Conservation (phyloP, 202 grass and related monocot genomes). For the Eragrostis tef region DNA sequence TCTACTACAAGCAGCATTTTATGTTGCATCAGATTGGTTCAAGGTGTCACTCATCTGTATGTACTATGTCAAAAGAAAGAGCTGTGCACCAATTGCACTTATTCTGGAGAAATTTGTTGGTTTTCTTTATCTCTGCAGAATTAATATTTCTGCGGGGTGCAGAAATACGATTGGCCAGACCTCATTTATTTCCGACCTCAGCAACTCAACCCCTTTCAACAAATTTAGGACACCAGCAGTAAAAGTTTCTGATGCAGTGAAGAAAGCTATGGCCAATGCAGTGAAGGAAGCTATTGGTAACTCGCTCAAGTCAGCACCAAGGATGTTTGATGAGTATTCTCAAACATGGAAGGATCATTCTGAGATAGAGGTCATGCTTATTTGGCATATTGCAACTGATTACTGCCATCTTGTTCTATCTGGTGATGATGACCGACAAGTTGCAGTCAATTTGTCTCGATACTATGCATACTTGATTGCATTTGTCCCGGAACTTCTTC, state of each 20-base stretch:
- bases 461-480: not conserved
- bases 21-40: not conserved
- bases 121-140: not conserved
- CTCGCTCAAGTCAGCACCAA: not conserved
- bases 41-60: not conserved
- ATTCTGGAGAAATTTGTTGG: not conserved
- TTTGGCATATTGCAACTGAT: constrained; percentile 7
- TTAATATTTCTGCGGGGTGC: not conserved
- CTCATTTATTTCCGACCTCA: not conserved
- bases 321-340: accelerated
- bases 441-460: not conserved
- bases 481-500: not conserved
- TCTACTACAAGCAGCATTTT: not conserved
- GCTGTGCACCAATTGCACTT: not conserved
- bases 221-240: not conserved
- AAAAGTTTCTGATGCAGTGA: not conserved
- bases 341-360: not conserved
- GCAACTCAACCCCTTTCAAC: too few relatives aligned
- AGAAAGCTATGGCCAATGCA: not conserved
- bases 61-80: not conserved
- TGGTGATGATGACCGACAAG: not conserved
- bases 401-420: not conserved
- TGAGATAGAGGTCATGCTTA: not conserved
- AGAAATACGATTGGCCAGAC: not conserved
- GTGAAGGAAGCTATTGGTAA: not conserved